Conservation (phyloP, 345 rosid genomes). For the Zanthoxylum bungeanum region DNA sequence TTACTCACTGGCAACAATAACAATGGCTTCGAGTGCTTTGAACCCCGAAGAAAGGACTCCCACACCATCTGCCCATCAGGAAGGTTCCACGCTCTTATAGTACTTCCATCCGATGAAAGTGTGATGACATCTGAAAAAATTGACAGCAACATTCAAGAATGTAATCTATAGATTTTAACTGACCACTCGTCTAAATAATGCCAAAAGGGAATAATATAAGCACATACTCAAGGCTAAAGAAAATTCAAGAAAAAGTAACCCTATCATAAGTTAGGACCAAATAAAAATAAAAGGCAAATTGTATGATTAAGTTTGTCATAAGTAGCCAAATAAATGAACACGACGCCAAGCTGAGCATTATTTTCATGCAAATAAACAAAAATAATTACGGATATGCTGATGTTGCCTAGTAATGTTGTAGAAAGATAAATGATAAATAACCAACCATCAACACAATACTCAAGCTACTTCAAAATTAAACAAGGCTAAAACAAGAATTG, state of each 20-base stretch:
- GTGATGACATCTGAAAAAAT: conserved; percentile 69
- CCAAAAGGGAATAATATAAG: not conserved
- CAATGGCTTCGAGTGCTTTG: conserved; percentile 55
- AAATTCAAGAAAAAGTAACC: not conserved
- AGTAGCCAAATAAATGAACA: not conserved
- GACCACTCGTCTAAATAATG: not conserved
- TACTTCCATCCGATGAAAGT: conserved; percentile 78
- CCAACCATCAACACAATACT: not conserved
- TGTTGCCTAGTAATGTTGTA: not conserved
- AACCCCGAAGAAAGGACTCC: conserved; percentile 69
- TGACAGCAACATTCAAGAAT: conserved; percentile 10
- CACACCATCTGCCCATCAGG: conserved; percentile 99
- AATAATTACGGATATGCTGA: not conserved
- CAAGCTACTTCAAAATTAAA: not conserved
- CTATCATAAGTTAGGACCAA: not conserved
- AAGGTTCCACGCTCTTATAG: conserved; percentile 93
- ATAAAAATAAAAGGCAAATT: not conserved
- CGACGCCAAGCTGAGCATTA: not conserved
- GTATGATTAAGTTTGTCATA: not conserved
- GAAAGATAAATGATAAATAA: not conserved
- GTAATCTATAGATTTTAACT: not conserved
- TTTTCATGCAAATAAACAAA: not conserved
- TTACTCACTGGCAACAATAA: conserved; percentile 63
- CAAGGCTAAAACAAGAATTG: not conserved
- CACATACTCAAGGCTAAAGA: not conserved